phyloP scores from a whole-genome alignment of 352 stramenopile species.

The Thraustochytrium striatum region DNA sequence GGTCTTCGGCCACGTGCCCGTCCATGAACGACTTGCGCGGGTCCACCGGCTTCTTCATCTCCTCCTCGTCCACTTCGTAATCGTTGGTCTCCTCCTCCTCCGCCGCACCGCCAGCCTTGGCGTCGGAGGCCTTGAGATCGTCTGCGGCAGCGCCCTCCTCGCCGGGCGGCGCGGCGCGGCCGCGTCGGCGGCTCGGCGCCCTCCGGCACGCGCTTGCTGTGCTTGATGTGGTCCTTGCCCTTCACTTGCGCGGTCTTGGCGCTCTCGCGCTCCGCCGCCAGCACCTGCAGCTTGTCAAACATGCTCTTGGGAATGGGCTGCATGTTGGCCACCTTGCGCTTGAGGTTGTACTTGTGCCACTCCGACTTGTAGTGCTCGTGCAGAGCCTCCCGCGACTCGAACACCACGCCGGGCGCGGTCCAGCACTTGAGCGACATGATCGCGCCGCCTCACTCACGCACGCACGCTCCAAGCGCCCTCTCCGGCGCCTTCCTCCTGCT shows the following conservation, averaged over 20 bases:
- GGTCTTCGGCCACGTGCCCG: constrained; percentile 54
- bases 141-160: not conserved
- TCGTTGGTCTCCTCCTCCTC: constrained; percentile 14
- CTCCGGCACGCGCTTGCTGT: constrained; percentile 13
- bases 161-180: not conserved
- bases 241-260: constrained; percentile 32
- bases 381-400: constrained; percentile 21
- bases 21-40: constrained; percentile 59
- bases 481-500: too few species aligned
- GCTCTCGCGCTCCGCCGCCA: constrained; percentile 36
- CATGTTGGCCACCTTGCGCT: constrained; percentile 90
- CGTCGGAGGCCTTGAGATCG: not conserved
- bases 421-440: constrained; percentile 13
- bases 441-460: too few species aligned
- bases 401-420: constrained; percentile 36
- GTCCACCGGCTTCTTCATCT: not conserved
- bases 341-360: constrained; percentile 93
- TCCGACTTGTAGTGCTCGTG: constrained; percentile 86
- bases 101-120: not conserved
- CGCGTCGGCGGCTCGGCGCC: not conserved
- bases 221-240: constrained; percentile 9
- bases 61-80: constrained; percentile 39
- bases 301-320: constrained; percentile 78
- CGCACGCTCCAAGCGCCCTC: too few species aligned
- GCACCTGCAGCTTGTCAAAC: constrained; percentile 60